Base-by-base conservation (phyloP, 352 stramenopile genomes). In the Phytophthora meadii region DNA sequence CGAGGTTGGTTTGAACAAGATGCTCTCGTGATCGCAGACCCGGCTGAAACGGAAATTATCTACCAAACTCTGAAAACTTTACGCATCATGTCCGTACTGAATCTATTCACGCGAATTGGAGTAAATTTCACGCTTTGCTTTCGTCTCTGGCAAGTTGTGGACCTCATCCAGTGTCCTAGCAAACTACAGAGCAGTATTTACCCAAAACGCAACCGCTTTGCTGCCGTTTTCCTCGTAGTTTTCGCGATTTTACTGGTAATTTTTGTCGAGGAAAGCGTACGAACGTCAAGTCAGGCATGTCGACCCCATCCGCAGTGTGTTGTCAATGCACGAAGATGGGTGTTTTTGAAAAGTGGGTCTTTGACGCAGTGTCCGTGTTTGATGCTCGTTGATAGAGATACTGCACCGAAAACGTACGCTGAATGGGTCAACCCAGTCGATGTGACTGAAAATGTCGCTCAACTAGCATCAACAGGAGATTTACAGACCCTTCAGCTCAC, bases 291-390 rank as follows among this genome's bases (percentile, higher is more conserved):
- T 2, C 0, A 19, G 11, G 59, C 41, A 1, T 81, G 72, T 22
- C 15, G 4, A 0, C 10, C 12, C 1, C 46, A 76, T 19, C 25
- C 58, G 0, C 55, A 79, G 41, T 84, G 73, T 48, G 39, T 54
- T 4, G 39, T 63, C 1, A 25, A 71, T 14, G 62, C 70, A 0
- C 51, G 72, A 7, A 56, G 62, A 3, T 76, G 71, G 62, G 53
- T 22, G 19, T 32, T 55, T 17, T 15, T 53, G 0, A 39, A 69
- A 3, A 8, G 4, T 15, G 4, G 11, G 19, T 61, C 34, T 3
- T 17, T 64, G 34, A 44, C 36, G 6, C 51, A 77, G n/a, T 85
- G 74, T n/a, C 68, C 71, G 17, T 85, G 77, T 36, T 44, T 85
- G 24, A 41, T 61, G 5, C 72, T 74, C 44, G 72, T 81, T 45